Percentiles rank a stretch among this genome's conserved stretches.
These are phyloP conservation scores for Torulaspora quercuum DNA, from an alignment of 805 yeast species.

Conservation along the genomic window DNA sequence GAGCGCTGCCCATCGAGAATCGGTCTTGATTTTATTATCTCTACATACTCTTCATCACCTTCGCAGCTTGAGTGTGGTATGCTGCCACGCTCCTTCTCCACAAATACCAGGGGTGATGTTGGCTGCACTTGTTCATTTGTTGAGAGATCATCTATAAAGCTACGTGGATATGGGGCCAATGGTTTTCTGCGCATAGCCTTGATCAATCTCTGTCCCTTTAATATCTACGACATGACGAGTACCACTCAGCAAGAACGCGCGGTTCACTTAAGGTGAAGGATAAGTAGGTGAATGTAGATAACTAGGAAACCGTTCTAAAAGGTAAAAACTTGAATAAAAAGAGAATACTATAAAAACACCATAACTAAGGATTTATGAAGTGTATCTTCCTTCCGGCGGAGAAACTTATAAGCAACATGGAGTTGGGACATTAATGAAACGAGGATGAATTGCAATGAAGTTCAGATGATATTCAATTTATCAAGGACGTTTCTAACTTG, in stretches of 20 bases:
- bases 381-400: conserved; percentile 13
- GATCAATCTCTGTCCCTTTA: no score
- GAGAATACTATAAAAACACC: background rate
- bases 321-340: no score
- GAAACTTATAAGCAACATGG: no score
- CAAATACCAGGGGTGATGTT: no score
- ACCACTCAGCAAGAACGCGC: no score
- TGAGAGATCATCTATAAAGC: conserved; percentile 1
- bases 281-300: no score
- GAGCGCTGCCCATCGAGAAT: background rate
- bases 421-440: conserved; percentile 1
- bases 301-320: no score
- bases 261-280: background rate
- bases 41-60: conserved; percentile 5
- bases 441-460: background rate
- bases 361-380: conserved; percentile 2
- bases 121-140: no score
- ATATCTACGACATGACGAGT: no score
- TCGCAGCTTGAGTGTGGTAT: conserved; percentile 1
- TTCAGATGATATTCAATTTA: conserved; percentile 25
- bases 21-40: conserved; percentile 5
- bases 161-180: conserved; percentile 4
- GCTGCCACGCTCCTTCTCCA: background rate
- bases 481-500: conserved; percentile 30
- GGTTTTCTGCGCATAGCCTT: background rate